phyloP scores from a whole-genome alignment of 1,284 basidiomycete species.

The Phlebopus sp. region DNA sequence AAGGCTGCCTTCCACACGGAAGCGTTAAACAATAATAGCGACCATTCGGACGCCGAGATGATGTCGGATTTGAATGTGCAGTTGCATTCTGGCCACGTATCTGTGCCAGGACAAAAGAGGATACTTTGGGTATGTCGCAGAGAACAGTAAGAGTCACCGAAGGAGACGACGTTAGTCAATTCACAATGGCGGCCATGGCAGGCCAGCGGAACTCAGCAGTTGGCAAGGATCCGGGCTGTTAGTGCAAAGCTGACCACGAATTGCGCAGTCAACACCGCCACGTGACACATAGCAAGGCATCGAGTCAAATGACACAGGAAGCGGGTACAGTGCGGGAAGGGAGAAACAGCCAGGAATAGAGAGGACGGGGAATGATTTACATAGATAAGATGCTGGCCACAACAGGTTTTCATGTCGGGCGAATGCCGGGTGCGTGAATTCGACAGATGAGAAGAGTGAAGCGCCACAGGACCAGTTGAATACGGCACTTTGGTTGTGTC shows the following conservation, averaged over 20 bases:
- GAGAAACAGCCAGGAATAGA: not conserved
- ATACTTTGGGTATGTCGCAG: not conserved
- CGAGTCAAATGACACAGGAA: not conserved
- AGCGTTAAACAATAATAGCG: not conserved
- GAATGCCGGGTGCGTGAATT: not conserved
- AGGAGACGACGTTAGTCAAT: not conserved
- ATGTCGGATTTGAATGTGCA: not conserved
- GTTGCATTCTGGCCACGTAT: not conserved
- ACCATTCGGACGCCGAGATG: not conserved
- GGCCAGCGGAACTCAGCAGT: not conserved
- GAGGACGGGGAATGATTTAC: not conserved
- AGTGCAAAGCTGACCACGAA: constrained; percentile 4
- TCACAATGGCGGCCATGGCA: not conserved
- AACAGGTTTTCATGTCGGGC: not conserved
- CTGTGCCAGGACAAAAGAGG: not conserved
- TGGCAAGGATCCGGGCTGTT: not conserved
- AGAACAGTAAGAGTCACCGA: not conserved
- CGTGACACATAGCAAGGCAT: not conserved
- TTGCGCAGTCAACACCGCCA: constrained; percentile 1
- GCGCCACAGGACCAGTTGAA: constrained; percentile 2
- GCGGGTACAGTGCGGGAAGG: not conserved
- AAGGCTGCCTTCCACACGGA: not conserved
- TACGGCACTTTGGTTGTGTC: not conserved
- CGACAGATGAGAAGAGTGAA: not conserved
- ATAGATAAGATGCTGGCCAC: not conserved